Conservation (phyloP, 78 protist species). For the Emiliania huxleyi region DNA sequence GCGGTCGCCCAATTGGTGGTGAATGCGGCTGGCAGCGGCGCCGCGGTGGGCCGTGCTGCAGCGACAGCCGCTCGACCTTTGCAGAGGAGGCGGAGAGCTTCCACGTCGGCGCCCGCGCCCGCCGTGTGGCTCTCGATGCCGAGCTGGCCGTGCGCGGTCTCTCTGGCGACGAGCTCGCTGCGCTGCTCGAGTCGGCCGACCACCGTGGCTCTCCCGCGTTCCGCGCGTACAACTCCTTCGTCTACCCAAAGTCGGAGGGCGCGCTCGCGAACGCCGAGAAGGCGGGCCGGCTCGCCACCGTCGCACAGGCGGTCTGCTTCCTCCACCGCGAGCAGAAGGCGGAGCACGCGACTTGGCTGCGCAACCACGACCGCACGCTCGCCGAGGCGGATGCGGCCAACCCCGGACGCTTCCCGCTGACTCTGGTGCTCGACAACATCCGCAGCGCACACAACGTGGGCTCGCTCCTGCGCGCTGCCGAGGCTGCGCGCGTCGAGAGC, state of each 20-base stretch:
- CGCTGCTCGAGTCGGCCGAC: neutral
- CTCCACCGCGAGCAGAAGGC: neutral
- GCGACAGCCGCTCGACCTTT: too few relatives aligned
- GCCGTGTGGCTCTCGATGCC: too few relatives aligned
- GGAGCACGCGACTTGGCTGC: neutral
- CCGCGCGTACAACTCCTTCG: neutral
- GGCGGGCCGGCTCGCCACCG: neutral
- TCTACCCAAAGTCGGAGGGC: neutral
- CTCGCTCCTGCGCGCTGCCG: neutral
- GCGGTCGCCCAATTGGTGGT: too few relatives aligned
- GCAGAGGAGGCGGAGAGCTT: too few relatives aligned
- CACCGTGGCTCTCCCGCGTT: neutral
- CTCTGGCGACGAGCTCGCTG: too few relatives aligned
- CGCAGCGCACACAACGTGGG: conserved; percentile 31
- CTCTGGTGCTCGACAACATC: conserved; percentile 27
- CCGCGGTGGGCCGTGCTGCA: too few relatives aligned
- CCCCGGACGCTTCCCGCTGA: neutral
- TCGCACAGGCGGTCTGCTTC: neutral
- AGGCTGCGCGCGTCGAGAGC: neutral
- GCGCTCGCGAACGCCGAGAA: neutral
- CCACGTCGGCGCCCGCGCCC: too few relatives aligned
- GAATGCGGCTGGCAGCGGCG: too few relatives aligned
- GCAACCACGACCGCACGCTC: neutral
- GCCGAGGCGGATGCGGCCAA: neutral
- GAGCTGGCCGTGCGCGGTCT: too few relatives aligned